Evolutionary conservation across 495 filamentous ascomycete species (phyloP), one percentile per base, ranked within the genome.

Genomic region (Eremomyces bilateralis): DNA sequence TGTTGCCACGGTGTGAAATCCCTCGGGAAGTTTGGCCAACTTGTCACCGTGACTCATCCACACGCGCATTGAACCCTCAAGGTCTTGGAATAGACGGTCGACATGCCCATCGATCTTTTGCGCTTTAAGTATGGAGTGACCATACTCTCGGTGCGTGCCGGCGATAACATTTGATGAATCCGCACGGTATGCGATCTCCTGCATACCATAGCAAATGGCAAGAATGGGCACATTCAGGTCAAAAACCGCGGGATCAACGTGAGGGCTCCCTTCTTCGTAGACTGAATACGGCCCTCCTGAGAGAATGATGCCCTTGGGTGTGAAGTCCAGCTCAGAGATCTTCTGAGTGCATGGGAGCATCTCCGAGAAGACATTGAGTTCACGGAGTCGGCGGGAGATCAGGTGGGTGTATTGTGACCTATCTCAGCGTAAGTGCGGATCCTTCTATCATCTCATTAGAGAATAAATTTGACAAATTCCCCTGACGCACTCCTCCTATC

Each of bases 1-100:
- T 4, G 61, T 73, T 15, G 78, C 83, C 33, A 92, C 69, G 16
- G 64, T 68, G 31, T 65, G 49, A 54, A 85, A 93, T 3, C 60
- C 62, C 4, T 69, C 57, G 12, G 83, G 83, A 15, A 92, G 59
- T 21, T 67, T 54, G 15, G 58, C 62, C 2, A 93, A 64, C 59
- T 90, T 88, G 48, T 93, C 83, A 22, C 71, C 71, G 48, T 93
- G 83, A 39, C 70, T 77, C 83, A 93, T 93, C 64, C 69, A 91
- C 4, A 76, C 69, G 43, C 77, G 65, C 35, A 75, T 57, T 21
- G 68, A 53, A 38, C 74, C 66, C 29, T 67, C 69, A 0, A 91
- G 49, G 4, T 68, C 77, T 4, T 64, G 51, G 45, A 90, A 91
- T 17, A 93, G 66, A 27, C 58, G 58, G 49, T 85, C 69, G 45